phyloP scores from a whole-genome alignment of 345 rosid genomes.

The Eucalyptus fibrosa region DNA sequence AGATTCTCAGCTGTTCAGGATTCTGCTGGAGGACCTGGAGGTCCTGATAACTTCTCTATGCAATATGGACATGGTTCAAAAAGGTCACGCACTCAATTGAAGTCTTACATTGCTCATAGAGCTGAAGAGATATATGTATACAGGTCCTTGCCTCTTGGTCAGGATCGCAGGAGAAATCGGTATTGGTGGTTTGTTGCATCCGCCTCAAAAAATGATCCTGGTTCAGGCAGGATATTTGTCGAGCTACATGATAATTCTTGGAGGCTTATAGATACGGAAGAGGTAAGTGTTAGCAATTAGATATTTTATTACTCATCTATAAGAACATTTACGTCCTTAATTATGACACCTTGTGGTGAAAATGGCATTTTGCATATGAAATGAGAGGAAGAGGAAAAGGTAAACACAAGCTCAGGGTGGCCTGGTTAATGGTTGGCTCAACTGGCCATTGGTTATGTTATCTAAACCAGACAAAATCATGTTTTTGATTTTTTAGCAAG shows the following conservation, averaged over 20 bases:
- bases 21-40: constrained; percentile 21
- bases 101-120: constrained; percentile 77
- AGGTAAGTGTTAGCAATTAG: constrained; percentile 30
- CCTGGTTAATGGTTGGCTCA: not conserved
- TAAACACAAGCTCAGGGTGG: not conserved
- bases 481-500: not conserved
- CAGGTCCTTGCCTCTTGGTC: constrained; percentile 97
- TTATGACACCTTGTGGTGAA: not conserved
- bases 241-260: constrained; percentile 70
- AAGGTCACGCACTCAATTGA: constrained; percentile 77
- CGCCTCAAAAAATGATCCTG: constrained; percentile 81
- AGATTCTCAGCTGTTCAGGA: constrained; percentile 31
- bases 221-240: constrained; percentile 82
- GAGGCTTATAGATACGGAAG: constrained; percentile 85
- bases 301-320: not conserved
- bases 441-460: not conserved
- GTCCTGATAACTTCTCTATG: constrained; percentile 34
- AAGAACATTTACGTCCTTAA: not conserved
- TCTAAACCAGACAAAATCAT: not conserved
- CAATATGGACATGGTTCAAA: constrained; percentile 70
- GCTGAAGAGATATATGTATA: constrained; percentile 93
- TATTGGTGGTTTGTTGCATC: constrained; percentile 97
- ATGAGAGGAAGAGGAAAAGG: not conserved
- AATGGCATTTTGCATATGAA: not conserved
- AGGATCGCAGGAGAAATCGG: constrained; percentile 91